phyloP scores from a whole-genome alignment of 306 rosid genomes.

The Gleditsia sinensis region DNA sequence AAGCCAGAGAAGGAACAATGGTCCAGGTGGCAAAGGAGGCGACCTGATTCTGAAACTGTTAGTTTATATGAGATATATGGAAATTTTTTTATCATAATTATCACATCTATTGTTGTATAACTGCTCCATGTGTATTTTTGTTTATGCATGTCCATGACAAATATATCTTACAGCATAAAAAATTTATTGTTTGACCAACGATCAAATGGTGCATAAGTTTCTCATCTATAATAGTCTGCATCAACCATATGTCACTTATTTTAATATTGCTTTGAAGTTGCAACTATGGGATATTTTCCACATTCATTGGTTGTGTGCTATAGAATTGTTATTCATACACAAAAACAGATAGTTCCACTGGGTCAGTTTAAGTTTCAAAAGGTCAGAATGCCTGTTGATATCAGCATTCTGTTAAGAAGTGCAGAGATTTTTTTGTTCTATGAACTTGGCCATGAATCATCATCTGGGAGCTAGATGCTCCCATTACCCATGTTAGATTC shows the following conservation, averaged over 20 bases:
- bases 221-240: not conserved
- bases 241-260: not conserved
- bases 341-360: not conserved
- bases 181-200: not conserved
- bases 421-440: not conserved
- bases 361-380: constrained; percentile 6
- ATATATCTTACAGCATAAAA: not conserved
- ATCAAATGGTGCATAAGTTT: not conserved
- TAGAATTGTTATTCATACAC: not conserved
- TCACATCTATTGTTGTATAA: not conserved
- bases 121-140: not conserved
- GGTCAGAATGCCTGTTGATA: constrained; percentile 12
- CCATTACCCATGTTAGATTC: constrained; percentile 10
- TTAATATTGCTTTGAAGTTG: not conserved
- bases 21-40: constrained; percentile 99
- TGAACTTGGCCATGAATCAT: not conserved
- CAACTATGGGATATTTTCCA: not conserved
- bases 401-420: constrained; percentile 3
- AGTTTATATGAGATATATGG: constrained; percentile 35
- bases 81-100: not conserved
- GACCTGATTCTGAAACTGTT: constrained; percentile 92
- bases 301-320: constrained; percentile 21
- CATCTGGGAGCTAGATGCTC: constrained; percentile 13
- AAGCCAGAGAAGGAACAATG: constrained; percentile 87
- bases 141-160: not conserved